Evolutionary conservation across 1,284 basidiomycete species (phyloP).

Genomic region (Pyrrhoderma lamaoense): DNA sequence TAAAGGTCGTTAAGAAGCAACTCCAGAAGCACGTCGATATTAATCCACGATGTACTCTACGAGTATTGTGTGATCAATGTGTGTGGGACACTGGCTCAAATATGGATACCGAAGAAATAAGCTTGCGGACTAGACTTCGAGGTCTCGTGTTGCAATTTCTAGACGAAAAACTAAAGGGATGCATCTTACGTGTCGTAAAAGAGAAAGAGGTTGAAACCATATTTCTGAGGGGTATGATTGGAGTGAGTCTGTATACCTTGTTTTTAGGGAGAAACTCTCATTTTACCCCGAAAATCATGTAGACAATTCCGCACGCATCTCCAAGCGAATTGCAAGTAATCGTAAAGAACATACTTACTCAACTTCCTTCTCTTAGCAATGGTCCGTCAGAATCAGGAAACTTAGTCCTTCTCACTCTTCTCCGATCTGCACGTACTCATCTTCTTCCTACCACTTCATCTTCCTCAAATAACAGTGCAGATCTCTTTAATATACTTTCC

Average conservation of each 20-base stretch:
- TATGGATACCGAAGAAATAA: constrained; percentile 48
- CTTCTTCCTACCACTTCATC: not conserved
- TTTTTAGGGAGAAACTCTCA: not conserved
- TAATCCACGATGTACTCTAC: constrained; percentile 51
- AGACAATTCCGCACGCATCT: constrained; percentile 46
- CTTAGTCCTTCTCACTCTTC: constrained; percentile 38
- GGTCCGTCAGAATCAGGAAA: constrained; percentile 26
- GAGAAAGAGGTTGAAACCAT: constrained; percentile 41
- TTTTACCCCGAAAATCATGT: not conserved
- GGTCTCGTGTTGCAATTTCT: constrained; percentile 54
- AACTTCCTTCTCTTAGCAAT: constrained; percentile 38
- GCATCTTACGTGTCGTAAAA: constrained; percentile 40
- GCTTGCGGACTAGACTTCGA: constrained; percentile 49
- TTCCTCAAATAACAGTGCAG: not conserved
- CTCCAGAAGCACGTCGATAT: constrained; percentile 56
- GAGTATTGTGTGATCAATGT: constrained; percentile 64
- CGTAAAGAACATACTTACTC: constrained; percentile 45
- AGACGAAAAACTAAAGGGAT: constrained; percentile 39
- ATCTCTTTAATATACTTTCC: constrained; percentile 32
- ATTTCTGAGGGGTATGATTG: constrained; percentile 41
- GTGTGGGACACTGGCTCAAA: constrained; percentile 40
- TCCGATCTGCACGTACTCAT: constrained; percentile 30
- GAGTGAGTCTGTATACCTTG: constrained; percentile 31
- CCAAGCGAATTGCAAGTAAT: constrained; percentile 38
- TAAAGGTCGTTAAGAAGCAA: constrained; percentile 50